Evolutionary conservation across 2,329 filamentous ascomycete genomes (phyloP).

Genomic region (Exophiala dermatitidis): DNA sequence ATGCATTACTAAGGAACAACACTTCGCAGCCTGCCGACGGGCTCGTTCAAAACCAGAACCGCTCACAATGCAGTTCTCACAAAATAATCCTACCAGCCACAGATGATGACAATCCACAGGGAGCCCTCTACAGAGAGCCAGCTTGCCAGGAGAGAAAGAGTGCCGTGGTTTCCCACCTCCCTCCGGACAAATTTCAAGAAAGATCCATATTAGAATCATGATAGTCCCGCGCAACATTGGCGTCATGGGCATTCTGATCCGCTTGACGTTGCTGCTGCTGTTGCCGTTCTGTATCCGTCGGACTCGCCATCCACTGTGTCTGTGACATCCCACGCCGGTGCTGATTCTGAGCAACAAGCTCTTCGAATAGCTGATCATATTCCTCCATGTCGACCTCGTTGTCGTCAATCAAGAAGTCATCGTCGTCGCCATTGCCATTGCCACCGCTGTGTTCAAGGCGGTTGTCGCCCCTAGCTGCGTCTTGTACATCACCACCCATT

Average conservation of each 20-base stretch:
- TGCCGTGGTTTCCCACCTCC: neutral
- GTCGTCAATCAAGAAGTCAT: constrained; percentile 19
- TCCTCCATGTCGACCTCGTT: constrained; percentile 55
- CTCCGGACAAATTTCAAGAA: neutral
- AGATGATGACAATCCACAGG: too few species aligned
- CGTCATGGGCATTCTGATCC: neutral
- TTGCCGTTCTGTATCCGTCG: neutral
- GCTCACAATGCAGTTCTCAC: too few species aligned
- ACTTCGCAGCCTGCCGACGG: too few species aligned
- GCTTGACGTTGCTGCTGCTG: constrained; percentile 1
- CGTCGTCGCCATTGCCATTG: neutral
- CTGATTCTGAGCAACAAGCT: constrained; percentile 49
- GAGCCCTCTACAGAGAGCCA: too few species aligned
- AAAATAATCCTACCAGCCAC: too few species aligned
- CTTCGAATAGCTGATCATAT: constrained; percentile 58
- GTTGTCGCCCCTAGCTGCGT: neutral
- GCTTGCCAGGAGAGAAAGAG: too few species aligned
- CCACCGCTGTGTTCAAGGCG: too few species aligned
- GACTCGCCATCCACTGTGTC: neutral
- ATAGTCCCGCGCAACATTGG: neutral
- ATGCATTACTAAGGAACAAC: too few species aligned
- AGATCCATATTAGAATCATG: constrained; percentile 6
- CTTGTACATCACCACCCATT: neutral
- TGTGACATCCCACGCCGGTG: neutral
- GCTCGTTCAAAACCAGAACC: too few species aligned